Evolutionary conservation across 2,329 filamentous ascomycete species (phyloP), one percentile per base, ranked within the genome.

Genomic region (Fusarium fujikuroi): DNA sequence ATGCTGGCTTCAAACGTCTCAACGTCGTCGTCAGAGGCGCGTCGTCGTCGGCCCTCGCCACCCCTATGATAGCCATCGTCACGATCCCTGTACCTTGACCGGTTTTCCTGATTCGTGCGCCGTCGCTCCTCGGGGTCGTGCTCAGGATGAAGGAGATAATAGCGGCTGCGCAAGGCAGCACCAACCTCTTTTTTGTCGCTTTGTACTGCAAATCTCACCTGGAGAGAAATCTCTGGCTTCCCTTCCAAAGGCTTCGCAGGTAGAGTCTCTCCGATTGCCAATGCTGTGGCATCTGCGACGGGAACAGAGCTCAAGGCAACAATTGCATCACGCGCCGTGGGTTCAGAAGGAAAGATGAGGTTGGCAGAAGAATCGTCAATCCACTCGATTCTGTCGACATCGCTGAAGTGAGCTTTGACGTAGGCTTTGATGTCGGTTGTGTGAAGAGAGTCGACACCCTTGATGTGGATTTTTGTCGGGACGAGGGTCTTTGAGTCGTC

Each of bases 281-380:
- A 83, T 42, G 87, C 86, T 2, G 87, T 85, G 30, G 84, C 77
- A 59, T 92, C 88, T 69, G 85, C 80, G 67, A 90, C 82, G 72
- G 89, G 81, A 23, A 88, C 81, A 23, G 84, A 83, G 63, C 86
- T 84, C 34, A 92, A 84, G 11, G 88, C 85, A 32, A 83, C 77
- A 25, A 92, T 82, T 23, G 90, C 90, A 52, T 89, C 85, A 23
- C 85, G 83, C 4, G 89, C 89, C 11, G 81, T 79, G 30, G 81
- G 79, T 19, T 89, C 85, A 11, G 87, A 87, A 43, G 83, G 85
- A 83, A 96, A 98, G 59, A 97, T 83, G 60, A 98, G 86, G 80
- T 98, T 98, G 70, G 94, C 94, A 0, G 94, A 95, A 11, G 90
- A 91, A 81, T 99, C 96, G 80, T 98, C 94, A 74, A 99, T 94